A percentile compares a stretch with the other conserved stretches of the same genome.
phyloP scores from a whole-genome alignment of 331 rosid species.

The Telfairia occidentalis region DNA sequence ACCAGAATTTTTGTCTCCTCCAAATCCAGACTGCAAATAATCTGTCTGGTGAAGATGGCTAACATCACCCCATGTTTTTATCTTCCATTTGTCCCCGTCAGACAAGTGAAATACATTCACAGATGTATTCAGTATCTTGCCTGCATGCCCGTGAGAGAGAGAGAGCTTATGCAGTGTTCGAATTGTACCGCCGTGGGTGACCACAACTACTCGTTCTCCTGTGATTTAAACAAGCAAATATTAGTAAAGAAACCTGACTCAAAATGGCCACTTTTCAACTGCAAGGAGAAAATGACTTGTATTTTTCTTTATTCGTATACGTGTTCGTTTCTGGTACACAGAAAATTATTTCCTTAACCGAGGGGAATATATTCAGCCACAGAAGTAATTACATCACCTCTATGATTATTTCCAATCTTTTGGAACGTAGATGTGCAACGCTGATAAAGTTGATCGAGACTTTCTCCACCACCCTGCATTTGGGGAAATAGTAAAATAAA shows the following conservation, averaged over 20 bases:
- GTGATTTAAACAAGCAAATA: slow-evolving; percentile 15
- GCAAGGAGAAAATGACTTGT: background rate
- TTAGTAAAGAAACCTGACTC: background rate
- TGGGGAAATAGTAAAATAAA: slow-evolving; percentile 10
- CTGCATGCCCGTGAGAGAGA: slow-evolving; percentile 27
- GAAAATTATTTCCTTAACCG: background rate
- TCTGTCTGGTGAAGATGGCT: slow-evolving; percentile 52
- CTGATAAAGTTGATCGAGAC: slow-evolving; percentile 55
- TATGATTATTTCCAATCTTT: slow-evolving; percentile 53
- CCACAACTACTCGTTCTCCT: slow-evolving; percentile 62
- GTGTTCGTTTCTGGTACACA: slow-evolving; percentile 4
- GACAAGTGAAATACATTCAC: slow-evolving; percentile 52
- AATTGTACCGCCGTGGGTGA: slow-evolving; percentile 70
- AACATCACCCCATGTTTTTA: slow-evolving; percentile 67
- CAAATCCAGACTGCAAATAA: slow-evolving; percentile 56
- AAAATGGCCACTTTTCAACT: background rate
- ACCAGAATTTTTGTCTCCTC: slow-evolving; percentile 77
- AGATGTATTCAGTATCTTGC: slow-evolving; percentile 54
- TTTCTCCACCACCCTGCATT: slow-evolving; percentile 91
- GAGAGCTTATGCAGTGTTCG: slow-evolving; percentile 41
- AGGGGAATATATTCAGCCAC: background rate
- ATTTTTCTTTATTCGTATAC: background rate
- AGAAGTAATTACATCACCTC: slow-evolving; percentile 43
- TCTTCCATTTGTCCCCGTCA: slow-evolving; percentile 46
- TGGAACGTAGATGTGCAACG: slow-evolving; percentile 61